Percentiles rank a stretch among this genome's conserved stretches.
Evolutionary conservation across 164 flowering plant genomes (phyloP).

Genomic region (Nymphaea colorata): DNA sequence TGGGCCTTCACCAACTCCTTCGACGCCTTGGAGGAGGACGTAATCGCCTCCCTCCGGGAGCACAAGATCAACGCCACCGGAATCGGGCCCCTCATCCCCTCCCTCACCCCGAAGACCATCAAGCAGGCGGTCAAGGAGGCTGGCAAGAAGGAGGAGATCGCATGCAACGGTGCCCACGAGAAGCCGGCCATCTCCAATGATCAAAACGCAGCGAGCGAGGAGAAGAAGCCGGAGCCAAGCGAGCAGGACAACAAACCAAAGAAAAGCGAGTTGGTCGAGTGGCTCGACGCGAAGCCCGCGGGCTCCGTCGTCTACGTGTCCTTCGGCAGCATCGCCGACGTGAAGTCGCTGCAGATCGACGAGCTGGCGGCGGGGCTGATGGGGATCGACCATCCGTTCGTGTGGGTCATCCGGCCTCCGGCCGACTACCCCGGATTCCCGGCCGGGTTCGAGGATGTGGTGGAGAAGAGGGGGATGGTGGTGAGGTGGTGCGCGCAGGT

Average conservation of each 20-base stretch:
- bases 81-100: background rate
- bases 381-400: background rate
- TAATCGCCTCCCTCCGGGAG: background rate
- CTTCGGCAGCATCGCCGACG: background rate
- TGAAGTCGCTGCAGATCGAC: background rate
- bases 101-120: background rate
- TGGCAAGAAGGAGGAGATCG: background rate
- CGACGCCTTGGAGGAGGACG: background rate
- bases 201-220: too few species aligned
- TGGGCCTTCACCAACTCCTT: background rate
- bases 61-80: background rate
- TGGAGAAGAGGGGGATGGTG: background rate
- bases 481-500: background rate
- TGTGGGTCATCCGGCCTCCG: background rate
- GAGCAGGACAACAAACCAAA: too few species aligned
- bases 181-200: background rate
- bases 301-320: background rate
- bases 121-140: too few species aligned
- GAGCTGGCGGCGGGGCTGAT: background rate
- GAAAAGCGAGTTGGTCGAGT: too few species aligned
- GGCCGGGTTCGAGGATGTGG: background rate
- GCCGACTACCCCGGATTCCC: background rate
- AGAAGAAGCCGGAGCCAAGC: too few species aligned
- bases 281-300: too few species aligned
- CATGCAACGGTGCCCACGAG: background rate